A percentile compares a stretch with the other conserved stretches of the same genome.
Evolutionary conservation across 2,329 filamentous ascomycete genomes (phyloP).

Genomic region (Arthrobotrys musiformis): DNA sequence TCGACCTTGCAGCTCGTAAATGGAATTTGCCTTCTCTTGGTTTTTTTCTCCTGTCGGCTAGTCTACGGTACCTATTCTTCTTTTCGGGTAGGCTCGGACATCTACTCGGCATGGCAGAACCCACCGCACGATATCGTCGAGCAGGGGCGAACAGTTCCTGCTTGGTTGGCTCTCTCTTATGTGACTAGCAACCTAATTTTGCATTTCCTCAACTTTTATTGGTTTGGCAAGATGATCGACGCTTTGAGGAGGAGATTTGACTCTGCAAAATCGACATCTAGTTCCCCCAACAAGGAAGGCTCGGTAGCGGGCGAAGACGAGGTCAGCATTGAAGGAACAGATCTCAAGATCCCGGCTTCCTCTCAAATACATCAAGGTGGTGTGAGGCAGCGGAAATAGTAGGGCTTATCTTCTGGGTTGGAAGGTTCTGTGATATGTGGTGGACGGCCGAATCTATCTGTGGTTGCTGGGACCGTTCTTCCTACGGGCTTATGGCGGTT

Average conservation of each 20-base stretch:
- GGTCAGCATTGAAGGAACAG: slow-evolving; percentile 32
- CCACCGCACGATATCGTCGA: slow-evolving; percentile 64
- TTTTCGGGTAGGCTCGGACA: slow-evolving; percentile 75
- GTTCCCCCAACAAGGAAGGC: neutral
- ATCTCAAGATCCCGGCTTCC: slow-evolving; percentile 20
- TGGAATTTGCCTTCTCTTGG: slow-evolving; percentile 75
- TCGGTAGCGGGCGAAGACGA: neutral
- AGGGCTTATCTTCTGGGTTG: too few species aligned
- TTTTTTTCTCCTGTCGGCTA: slow-evolving; percentile 80
- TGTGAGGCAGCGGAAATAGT: slow-evolving; percentile 35
- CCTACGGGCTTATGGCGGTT: too few species aligned
- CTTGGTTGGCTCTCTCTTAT: slow-evolving; percentile 77
- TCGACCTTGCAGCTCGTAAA: slow-evolving; percentile 79
- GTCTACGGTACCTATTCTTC: slow-evolving; percentile 81
- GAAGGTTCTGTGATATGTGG: neutral
- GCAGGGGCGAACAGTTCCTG: slow-evolving; percentile 69
- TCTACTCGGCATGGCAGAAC: slow-evolving; percentile 71
- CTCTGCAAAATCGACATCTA: neutral
- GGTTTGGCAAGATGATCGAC: slow-evolving; percentile 87
- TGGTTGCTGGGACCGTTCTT: too few species aligned
- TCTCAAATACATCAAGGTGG: neutral
- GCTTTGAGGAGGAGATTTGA: slow-evolving; percentile 81
- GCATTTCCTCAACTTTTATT: slow-evolving; percentile 82
- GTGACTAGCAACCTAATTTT: slow-evolving; percentile 76
- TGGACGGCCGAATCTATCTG: neutral